A percentile compares a stretch with the other conserved stretches of the same genome.
phyloP scores from a whole-genome alignment of 257 asterid species.

The Cordia subcordata region DNA sequence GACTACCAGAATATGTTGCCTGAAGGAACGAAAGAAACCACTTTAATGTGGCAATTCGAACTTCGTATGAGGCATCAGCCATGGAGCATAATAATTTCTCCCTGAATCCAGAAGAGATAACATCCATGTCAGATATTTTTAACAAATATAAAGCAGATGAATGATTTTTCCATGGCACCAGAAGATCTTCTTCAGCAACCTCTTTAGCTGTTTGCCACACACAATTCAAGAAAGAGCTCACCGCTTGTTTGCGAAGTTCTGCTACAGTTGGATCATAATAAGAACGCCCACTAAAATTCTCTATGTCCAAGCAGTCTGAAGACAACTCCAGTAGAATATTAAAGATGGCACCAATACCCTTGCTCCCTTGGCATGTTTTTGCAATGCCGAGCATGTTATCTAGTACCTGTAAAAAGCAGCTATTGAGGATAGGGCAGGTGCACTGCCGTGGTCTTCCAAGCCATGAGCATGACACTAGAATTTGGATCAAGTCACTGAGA shows the following conservation, averaged over 20 bases:
- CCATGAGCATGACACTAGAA: conserved; percentile 58
- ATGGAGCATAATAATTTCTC: conserved; percentile 53
- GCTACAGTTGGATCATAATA: conserved; percentile 73
- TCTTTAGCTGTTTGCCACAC: conserved; percentile 56
- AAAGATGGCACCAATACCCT: conserved; percentile 50
- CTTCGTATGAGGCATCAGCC: conserved; percentile 81
- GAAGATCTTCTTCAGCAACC: conserved; percentile 42
- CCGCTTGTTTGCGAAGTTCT: conserved; percentile 90
- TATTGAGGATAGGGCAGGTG: conserved; percentile 71
- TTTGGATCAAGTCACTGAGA: conserved; percentile 50
- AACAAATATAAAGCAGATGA: conserved; percentile 36
- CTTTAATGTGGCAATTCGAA: conserved; percentile 72
- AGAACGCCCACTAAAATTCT: conserved; percentile 32
- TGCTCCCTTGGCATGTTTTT: conserved; percentile 49
- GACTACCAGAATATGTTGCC: conserved; percentile 30
- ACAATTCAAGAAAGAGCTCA: conserved; percentile 76
- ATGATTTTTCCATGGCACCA: conserved; percentile 21
- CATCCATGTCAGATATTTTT: conserved; percentile 34
- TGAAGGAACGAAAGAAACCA: conserved; percentile 73
- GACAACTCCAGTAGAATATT: conserved; percentile 67
- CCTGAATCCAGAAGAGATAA: conserved; percentile 40
- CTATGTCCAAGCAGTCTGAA: conserved; percentile 63
- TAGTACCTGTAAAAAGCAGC: conserved; percentile 53
- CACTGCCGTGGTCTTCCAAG: conserved; percentile 64
- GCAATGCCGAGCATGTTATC: conserved; percentile 81